A percentile compares a stretch with the other conserved stretches of the same genome.
These are phyloP conservation scores for Meyerozyma athensensis DNA, from an alignment of 1,139 yeast species.

Conservation along the genomic window DNA sequence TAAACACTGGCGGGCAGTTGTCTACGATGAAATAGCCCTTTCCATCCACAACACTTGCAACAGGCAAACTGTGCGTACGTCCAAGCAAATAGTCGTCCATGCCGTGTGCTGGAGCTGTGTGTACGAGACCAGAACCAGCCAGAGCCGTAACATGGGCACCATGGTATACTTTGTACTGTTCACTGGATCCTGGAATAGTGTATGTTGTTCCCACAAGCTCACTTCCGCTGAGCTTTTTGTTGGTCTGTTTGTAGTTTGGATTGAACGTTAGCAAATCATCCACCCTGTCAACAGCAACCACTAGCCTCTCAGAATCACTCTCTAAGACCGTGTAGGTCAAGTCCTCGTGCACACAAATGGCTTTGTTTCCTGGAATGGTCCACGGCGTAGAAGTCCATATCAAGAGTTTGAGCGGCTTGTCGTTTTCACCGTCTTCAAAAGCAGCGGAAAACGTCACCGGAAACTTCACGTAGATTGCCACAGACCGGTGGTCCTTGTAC, in stretches of 20 bases:
- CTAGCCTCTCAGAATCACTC: conserved; percentile 36
- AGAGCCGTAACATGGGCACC: conserved; percentile 78
- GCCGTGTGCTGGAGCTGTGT: conserved; percentile 98
- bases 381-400: conserved; percentile 99
- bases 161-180: conserved; percentile 55
- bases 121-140: conserved; percentile 95
- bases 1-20: conserved; percentile 37
- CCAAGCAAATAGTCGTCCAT: conserved; percentile 85
- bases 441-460: conserved; percentile 33
- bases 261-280: conserved; percentile 19
- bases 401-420: conserved; percentile 24
- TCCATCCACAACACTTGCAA: conserved; percentile 75
- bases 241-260: conserved; percentile 9
- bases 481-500: conserved; percentile 68
- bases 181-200: conserved; percentile 49
- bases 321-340: conserved; percentile 54
- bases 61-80: conserved; percentile 46
- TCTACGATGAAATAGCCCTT: conserved; percentile 58
- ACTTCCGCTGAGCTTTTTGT: conserved; percentile 35
- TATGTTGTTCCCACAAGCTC: conserved; percentile 45
- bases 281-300: conserved; percentile 48
- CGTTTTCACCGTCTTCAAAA: conserved; percentile 5
- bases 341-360: conserved; percentile 65
- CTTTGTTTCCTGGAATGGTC: conserved; percentile 88
- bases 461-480: conserved; percentile 68